Evolutionary conservation across 345 rosid species (phyloP).

Genomic region (Aquilaria sinensis): DNA sequence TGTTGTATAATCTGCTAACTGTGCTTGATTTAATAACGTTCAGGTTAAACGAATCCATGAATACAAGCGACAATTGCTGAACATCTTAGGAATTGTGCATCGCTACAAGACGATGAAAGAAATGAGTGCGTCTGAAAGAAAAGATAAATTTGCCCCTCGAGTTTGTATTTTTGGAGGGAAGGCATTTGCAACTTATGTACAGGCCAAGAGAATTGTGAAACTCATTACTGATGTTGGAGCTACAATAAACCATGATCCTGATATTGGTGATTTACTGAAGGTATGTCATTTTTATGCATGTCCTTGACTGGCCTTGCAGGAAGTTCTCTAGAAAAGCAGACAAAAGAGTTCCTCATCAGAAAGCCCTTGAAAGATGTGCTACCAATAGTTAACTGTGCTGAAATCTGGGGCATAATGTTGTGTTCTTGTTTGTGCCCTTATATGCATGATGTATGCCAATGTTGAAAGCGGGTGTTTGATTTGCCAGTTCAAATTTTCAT

Average conservation of each 20-base stretch:
- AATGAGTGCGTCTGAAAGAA: constrained; percentile 50
- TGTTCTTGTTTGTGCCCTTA: no score
- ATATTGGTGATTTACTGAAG: constrained; percentile 71
- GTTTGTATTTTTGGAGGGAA: constrained; percentile 83
- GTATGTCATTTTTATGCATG: constrained; percentile 22
- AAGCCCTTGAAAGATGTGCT: neutral
- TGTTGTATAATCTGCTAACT: neutral
- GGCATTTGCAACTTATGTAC: constrained; percentile 75
- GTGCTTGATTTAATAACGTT: constrained; percentile 9
- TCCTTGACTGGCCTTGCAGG: constrained; percentile 1
- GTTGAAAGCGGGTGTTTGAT: no score
- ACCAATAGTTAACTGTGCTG: neutral
- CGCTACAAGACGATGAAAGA: constrained; percentile 81
- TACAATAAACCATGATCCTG: constrained; percentile 60
- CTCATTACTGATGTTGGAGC: constrained; percentile 69
- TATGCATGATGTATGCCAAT: no score
- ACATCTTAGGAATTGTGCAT: constrained; percentile 64
- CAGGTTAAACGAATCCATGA: constrained; percentile 81
- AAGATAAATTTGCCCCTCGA: constrained; percentile 47
- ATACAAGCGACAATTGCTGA: constrained; percentile 69
- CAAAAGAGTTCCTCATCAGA: neutral
- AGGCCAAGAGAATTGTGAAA: constrained; percentile 80
- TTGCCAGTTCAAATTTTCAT: no score
- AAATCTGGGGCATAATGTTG: neutral
- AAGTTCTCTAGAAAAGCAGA: neutral